A percentile compares a stretch with the other conserved stretches of the same genome.
Conservation (phyloP, 495 filamentous ascomycete species). For the Podospora bellae-mahoneyi region DNA sequence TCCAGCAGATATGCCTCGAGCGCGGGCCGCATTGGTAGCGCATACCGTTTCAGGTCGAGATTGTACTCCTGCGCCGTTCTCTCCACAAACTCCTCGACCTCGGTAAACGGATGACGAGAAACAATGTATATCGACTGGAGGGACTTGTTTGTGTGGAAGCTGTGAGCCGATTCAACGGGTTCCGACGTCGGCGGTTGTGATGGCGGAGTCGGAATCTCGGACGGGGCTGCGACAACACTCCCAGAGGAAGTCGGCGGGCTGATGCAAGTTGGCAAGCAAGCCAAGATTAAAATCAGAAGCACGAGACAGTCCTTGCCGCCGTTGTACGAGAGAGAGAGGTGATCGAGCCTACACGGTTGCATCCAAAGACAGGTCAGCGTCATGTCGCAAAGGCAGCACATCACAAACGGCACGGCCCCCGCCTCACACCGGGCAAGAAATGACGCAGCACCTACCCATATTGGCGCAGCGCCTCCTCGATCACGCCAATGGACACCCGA, state of each 20-base stretch:
- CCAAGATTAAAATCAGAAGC: slow-evolving; percentile 83
- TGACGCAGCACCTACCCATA: slow-evolving; percentile 56
- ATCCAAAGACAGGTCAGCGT: slow-evolving; percentile 5
- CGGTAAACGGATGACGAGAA: slow-evolving; percentile 71
- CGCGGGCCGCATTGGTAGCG: slow-evolving; percentile 72
- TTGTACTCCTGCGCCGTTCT: slow-evolving; percentile 62
- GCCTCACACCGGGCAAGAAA: slow-evolving; percentile 19
- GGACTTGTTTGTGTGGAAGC: neutral
- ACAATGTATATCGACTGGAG: slow-evolving; percentile 88
- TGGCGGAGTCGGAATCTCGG: neutral
- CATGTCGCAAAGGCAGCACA: slow-evolving; percentile 9
- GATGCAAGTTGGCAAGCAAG: slow-evolving; percentile 52
- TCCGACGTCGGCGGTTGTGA: slow-evolving; percentile 21
- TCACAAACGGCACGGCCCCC: neutral
- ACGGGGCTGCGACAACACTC: neutral
- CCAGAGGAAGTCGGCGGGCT: slow-evolving; percentile 17
- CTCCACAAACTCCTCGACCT: slow-evolving; percentile 81
- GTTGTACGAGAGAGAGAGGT: slow-evolving; percentile 92
- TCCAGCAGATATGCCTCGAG: slow-evolving; percentile 71
- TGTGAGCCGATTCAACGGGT: slow-evolving; percentile 26
- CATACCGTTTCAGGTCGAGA: slow-evolving; percentile 72
- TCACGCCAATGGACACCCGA: slow-evolving; percentile 63
- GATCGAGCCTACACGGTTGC: slow-evolving; percentile 52
- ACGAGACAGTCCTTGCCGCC: slow-evolving; percentile 98
- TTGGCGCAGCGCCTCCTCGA: slow-evolving; percentile 63